These are phyloP conservation scores for Linnemannia hyalina DNA, from an alignment of 192 early-diverging fungal genomes.

Conservation along the genomic window DNA sequence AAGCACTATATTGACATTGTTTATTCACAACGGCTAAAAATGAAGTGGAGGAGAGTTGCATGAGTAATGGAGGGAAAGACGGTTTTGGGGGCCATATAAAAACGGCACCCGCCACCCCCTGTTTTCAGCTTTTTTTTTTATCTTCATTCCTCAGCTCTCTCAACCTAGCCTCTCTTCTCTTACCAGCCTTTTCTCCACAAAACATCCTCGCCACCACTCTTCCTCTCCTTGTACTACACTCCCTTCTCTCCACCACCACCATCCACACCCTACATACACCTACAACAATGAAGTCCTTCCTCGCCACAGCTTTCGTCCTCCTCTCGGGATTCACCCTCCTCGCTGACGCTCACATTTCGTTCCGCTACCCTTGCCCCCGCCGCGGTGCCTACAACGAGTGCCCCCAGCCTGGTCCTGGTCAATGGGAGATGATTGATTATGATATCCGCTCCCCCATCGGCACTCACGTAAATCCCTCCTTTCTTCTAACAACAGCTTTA, in stretches of 20 bases:
- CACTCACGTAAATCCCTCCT: slow-evolving; percentile 26
- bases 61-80: neutral
- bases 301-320: slow-evolving; percentile 26
- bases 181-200: neutral
- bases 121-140: slow-evolving; percentile 1
- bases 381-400: slow-evolving; percentile 47
- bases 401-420: slow-evolving; percentile 29
- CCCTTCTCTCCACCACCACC: neutral
- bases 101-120: neutral
- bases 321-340: slow-evolving; percentile 35
- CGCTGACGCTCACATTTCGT: slow-evolving; percentile 45
- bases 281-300: slow-evolving; percentile 43
- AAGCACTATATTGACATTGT: neutral
- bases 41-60: neutral
- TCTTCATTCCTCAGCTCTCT: neutral
- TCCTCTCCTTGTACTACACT: neutral
- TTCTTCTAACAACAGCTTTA: neutral
- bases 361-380: slow-evolving; percentile 53
- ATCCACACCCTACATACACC: neutral
- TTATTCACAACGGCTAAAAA: neutral
- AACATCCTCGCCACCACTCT: neutral
- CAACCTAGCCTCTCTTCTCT: neutral
- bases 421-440: slow-evolving; percentile 48
- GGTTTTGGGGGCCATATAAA: neutral
- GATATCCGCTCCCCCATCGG: slow-evolving; percentile 41